A percentile compares a stretch with the other conserved stretches of the same genome.
phyloP scores from a whole-genome alignment of 2,329 filamentous ascomycete species.

The Pseudogymnoascus verrucosus region DNA sequence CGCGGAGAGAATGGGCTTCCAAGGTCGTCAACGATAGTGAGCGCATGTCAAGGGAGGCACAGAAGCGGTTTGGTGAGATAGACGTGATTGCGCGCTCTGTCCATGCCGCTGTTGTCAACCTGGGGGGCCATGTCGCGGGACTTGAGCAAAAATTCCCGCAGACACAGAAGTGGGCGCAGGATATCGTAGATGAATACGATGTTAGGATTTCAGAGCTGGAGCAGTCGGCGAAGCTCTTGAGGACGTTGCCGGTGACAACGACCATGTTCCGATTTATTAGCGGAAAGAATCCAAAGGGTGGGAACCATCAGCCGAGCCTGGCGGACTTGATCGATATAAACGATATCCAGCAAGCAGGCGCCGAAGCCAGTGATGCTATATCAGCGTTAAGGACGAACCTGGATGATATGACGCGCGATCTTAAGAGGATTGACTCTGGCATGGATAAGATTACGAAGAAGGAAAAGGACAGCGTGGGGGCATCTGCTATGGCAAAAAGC shows the following conservation, averaged over 20 bases:
- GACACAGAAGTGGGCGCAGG: slow-evolving; percentile 61
- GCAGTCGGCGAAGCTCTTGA: slow-evolving; percentile 56
- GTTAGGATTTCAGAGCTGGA: slow-evolving; percentile 60
- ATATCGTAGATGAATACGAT: slow-evolving; percentile 60
- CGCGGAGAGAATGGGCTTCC: slow-evolving; percentile 72
- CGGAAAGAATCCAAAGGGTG: slow-evolving; percentile 35
- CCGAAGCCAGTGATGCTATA: slow-evolving; percentile 50
- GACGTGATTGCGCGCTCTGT: slow-evolving; percentile 71
- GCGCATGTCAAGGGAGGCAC: slow-evolving; percentile 52
- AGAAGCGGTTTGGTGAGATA: slow-evolving; percentile 63
- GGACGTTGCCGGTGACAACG: slow-evolving; percentile 54
- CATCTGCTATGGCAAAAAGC: slow-evolving; percentile 47
- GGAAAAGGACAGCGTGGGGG: slow-evolving; percentile 51
- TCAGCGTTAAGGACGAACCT: slow-evolving; percentile 53
- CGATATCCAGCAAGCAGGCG: slow-evolving; percentile 63
- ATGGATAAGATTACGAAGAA: slow-evolving; percentile 54
- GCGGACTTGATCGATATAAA: slow-evolving; percentile 70
- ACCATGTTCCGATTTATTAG: slow-evolving; percentile 62
- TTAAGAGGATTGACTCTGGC: slow-evolving; percentile 51
- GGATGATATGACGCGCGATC: slow-evolving; percentile 51
- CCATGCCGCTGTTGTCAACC: slow-evolving; percentile 77
- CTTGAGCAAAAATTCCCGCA: slow-evolving; percentile 66
- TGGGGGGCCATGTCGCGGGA: slow-evolving; percentile 64
- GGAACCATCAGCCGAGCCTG: slow-evolving; percentile 48
- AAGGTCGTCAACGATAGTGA: slow-evolving; percentile 61